Percentiles rank a stretch among this genome's conserved stretches.
These are phyloP conservation scores for Oryza nivara DNA, from an alignment of 176 grass and related monocot genomes.

Conservation along the genomic window DNA sequence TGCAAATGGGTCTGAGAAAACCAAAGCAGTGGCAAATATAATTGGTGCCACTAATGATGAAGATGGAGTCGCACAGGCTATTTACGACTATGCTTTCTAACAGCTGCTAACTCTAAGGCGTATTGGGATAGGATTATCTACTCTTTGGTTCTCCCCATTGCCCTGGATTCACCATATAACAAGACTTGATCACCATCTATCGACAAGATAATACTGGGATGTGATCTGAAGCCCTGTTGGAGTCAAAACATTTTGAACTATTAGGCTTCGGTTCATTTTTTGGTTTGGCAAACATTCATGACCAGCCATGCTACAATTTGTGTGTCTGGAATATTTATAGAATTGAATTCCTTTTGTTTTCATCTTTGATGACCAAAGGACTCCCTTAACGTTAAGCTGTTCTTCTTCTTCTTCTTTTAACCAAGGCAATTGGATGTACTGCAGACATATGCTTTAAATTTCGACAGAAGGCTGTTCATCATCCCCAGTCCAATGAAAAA, in stretches of 20 bases:
- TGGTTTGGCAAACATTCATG: slow-evolving; percentile 3
- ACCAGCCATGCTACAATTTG: neutral
- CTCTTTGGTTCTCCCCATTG: slow-evolving; percentile 17
- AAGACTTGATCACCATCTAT: neutral
- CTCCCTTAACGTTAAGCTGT: neutral
- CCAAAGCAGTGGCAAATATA: slow-evolving; percentile 81
- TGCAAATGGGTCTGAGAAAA: slow-evolving; percentile 88
- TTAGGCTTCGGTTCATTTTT: slow-evolving; percentile 10
- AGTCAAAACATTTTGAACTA: slow-evolving; percentile 1
- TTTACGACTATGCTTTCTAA: slow-evolving; percentile 94
- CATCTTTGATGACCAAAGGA: neutral
- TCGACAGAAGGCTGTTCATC: slow-evolving; percentile 21
- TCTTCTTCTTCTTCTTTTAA: neutral
- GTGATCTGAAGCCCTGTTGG: neutral
- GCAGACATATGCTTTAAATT: neutral
- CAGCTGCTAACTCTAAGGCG: neutral
- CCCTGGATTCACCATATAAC: slow-evolving; percentile 21
- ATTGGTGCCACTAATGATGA: slow-evolving; percentile 80
- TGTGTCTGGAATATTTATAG: slow-evolving; percentile 3
- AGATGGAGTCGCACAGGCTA: slow-evolving; percentile 89
- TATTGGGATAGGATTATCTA: neutral
- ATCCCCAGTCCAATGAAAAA: neutral
- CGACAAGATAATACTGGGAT: neutral
- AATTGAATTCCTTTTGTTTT: neutral
- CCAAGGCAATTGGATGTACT: neutral